Percentiles rank a stretch among this genome's conserved stretches.
phyloP scores from a whole-genome alignment of 2,329 filamentous ascomycete genomes.

The Sporothrix luriei region DNA sequence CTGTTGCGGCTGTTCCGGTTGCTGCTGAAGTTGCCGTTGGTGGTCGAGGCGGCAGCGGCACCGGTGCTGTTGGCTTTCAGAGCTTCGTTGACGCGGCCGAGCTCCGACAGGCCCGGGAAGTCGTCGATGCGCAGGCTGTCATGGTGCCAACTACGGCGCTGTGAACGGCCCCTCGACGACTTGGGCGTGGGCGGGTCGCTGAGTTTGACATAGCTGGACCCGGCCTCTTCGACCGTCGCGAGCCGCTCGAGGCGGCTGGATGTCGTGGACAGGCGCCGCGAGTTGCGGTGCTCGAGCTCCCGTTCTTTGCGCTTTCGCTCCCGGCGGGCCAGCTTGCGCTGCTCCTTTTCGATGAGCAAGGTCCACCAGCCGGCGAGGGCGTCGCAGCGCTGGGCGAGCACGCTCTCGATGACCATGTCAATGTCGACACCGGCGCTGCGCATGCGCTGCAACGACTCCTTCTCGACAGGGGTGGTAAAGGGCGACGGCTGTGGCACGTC shows the following conservation, averaged over 20 bases:
- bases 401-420: conserved; percentile 91
- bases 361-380: conserved; percentile 95
- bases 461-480: conserved; percentile 84
- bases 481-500: conserved; percentile 77
- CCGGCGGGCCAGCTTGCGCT: conserved; percentile 76
- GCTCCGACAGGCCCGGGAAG: conserved; percentile 74
- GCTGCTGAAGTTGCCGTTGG: conserved; percentile 37
- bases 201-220: conserved; percentile 45
- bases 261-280: conserved; percentile 82
- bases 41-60: conserved; percentile 36
- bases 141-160: conserved; percentile 71
- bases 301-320: conserved; percentile 84
- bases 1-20: conserved; percentile 7
- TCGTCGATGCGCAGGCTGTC: conserved; percentile 68
- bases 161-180: conserved; percentile 71
- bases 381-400: conserved; percentile 86
- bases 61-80: conserved; percentile 37
- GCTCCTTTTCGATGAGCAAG: conserved; percentile 88
- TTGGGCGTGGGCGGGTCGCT: conserved; percentile 59
- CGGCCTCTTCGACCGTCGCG: conserved; percentile 59
- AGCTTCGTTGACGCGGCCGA: conserved; percentile 49
- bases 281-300: conserved; percentile 71
- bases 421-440: conserved; percentile 90
- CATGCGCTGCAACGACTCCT: conserved; percentile 90
- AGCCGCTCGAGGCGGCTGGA: conserved; percentile 83